Base-by-base conservation (phyloP, 2,329 filamentous ascomycete genomes). In the Fusarium pininemorale region DNA sequence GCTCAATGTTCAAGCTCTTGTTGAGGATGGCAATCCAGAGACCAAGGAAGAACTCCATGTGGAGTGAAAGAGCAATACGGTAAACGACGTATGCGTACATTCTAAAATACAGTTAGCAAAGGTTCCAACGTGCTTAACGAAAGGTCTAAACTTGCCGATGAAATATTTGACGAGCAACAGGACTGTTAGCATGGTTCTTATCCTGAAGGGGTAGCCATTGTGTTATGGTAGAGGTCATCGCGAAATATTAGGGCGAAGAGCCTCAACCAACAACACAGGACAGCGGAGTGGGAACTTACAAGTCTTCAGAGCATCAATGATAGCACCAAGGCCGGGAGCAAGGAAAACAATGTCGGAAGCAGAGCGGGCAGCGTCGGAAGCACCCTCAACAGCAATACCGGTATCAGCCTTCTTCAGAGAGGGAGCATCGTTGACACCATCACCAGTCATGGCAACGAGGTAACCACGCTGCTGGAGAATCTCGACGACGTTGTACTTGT, bases 31-130 rank as follows among this genome's bases (percentile, higher is more conserved):
- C 93, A 78, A 97, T 96, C 94, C 94, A 97, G 68, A 97, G 90
- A 82, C 94, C 94, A 57, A 97, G 89, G 89, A 95, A 97, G 82
- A 97, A 93, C 85, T 96, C 94, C 81, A 97, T 89, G 83, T 98
- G 95, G 75, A 97, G 91, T 22, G 94, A 97, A 80, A 98, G 86
- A 55, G 95, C 94, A 80, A 98, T 97, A 89, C 95, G 94, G 87
- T 97, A 97, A 80, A 97, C 93, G 76, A 98, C 94, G 87, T 97
- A 98, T 69, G 94, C 93, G 86, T 97, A 96, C 94, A 98, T 97
- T 80, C 24, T 24, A 4, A 3, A 24, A 24, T 4, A 24, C 24
- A 24, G 24, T 24, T 4, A 24, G 24, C 4, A 24, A 4, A 24
- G 24, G 24, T 24, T 24, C 24, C 24, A n/a, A n/a, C n/a, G n/a